phyloP scores from a whole-genome alignment of 768 basidiomycete genomes.

The Hygrocybe punicea region DNA sequence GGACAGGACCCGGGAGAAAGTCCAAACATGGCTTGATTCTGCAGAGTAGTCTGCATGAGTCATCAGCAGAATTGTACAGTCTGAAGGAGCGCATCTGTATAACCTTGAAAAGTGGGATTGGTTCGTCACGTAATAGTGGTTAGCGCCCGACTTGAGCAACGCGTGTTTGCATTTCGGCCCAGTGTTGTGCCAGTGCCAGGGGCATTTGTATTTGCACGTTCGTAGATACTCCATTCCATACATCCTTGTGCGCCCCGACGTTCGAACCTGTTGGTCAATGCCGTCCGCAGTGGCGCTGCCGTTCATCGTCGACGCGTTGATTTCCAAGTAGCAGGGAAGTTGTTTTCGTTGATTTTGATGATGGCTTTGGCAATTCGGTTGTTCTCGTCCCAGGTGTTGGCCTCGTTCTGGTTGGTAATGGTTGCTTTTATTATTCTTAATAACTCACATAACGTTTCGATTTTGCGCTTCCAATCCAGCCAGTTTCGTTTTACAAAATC shows the following conservation, averaged over 20 bases:
- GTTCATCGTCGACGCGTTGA: not conserved
- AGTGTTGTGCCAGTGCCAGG: too few species aligned
- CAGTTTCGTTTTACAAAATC: not conserved
- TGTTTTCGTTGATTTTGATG: not conserved
- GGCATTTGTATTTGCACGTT: too few species aligned
- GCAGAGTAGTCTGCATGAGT: constrained; percentile 12
- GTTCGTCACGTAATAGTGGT: too few species aligned
- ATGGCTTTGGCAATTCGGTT: not conserved
- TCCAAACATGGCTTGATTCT: constrained; percentile 9
- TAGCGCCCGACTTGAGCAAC: too few species aligned
- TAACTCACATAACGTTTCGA: not conserved
- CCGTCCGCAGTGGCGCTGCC: not conserved
- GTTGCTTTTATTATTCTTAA: not conserved
- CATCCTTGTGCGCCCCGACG: not conserved
- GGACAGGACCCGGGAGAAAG: constrained; percentile 17
- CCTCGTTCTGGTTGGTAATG: not conserved
- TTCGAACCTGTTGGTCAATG: not conserved
- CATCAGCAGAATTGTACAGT: too few species aligned
- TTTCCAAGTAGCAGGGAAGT: not conserved
- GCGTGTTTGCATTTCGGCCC: too few species aligned
- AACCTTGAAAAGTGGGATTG: too few species aligned
- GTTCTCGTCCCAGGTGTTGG: not conserved
- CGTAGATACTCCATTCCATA: not conserved
- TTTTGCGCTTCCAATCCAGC: not conserved
- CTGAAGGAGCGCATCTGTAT: too few species aligned